phyloP scores from a whole-genome alignment of 2,329 filamentous ascomycete genomes.

The Fusarium floridanum region DNA sequence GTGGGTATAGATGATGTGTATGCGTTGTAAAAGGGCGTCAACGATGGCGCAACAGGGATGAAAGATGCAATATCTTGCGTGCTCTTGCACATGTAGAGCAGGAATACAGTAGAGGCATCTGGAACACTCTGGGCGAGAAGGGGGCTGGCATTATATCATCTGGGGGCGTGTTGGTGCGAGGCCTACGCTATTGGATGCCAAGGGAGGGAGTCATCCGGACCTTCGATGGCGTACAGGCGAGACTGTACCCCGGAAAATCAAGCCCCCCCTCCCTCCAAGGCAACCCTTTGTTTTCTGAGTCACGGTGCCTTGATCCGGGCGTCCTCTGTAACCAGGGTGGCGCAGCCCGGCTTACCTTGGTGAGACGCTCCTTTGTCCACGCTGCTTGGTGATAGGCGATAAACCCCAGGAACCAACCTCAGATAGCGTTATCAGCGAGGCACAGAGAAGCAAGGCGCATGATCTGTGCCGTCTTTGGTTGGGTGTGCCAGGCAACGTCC shows the following conservation, averaged over 20 bases:
- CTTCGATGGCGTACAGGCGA: conserved; percentile 34
- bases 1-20: conserved; percentile 17
- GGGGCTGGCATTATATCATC: conserved; percentile 42
- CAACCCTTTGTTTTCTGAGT: conserved; percentile 27
- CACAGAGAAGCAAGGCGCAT: conserved; percentile 37
- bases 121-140: conserved; percentile 32
- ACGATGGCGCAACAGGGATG: conserved; percentile 38
- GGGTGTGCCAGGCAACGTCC: conserved; percentile 26
- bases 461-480: conserved; percentile 9
- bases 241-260: conserved; percentile 12
- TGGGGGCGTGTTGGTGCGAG: conserved; percentile 35
- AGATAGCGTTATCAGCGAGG: conserved; percentile 33
- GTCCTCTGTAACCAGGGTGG: conserved; percentile 23
- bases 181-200: conserved; percentile 34
- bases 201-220: conserved; percentile 43
- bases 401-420: conserved; percentile 15
- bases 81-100: conserved; percentile 27
- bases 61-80: conserved; percentile 36
- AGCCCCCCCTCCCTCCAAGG: conserved; percentile 6
- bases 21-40: conserved; percentile 36
- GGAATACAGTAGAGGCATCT: conserved; percentile 41
- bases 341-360: conserved; percentile 19
- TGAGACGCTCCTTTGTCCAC: not conserved
- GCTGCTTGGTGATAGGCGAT: conserved; percentile 14
- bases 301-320: conserved; percentile 35